Evolutionary conservation across 2,329 filamentous ascomycete genomes (phyloP).

Genomic region (Helicocarpus griseus): DNA sequence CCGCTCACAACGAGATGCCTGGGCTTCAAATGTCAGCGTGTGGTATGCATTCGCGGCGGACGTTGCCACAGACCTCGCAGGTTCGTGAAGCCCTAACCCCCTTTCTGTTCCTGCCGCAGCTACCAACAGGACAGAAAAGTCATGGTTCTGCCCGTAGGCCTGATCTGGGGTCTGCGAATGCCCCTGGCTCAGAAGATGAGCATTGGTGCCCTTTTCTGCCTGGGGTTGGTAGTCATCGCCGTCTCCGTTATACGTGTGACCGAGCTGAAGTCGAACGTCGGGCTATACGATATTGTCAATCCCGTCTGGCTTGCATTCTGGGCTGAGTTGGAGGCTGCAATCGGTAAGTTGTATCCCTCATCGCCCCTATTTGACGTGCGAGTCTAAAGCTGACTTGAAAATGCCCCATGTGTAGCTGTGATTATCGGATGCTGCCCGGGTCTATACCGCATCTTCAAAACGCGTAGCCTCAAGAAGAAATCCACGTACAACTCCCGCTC

Average conservation of each 20-base stretch:
- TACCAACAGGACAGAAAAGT: no score
- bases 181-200: conserved; percentile 23
- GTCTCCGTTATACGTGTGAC: conserved; percentile 21
- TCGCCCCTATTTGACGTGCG: neutral
- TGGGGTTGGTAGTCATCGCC: conserved; percentile 19
- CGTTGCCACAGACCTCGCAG: conserved; percentile 27
- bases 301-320: conserved; percentile 29
- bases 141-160: conserved; percentile 28
- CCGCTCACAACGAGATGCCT: conserved; percentile 18
- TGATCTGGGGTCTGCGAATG: conserved; percentile 29
- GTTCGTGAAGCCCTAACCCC: no score
- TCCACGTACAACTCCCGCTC: no score
- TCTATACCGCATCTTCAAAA: no score
- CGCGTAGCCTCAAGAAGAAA: no score
- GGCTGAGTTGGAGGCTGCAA: conserved; percentile 26
- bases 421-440: conserved; percentile 6
- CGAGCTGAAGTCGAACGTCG: conserved; percentile 21
- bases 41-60: conserved; percentile 30
- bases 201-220: conserved; percentile 20
- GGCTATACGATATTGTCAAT: conserved; percentile 20
- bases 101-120: no score
- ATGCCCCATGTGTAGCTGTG: neutral
- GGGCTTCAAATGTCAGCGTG: conserved; percentile 24
- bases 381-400: neutral
- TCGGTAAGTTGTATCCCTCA: conserved; percentile 17